These are phyloP conservation scores for Colletotrichum truncatum DNA, from an alignment of 2,329 filamentous ascomycete species.

Conservation along the genomic window DNA sequence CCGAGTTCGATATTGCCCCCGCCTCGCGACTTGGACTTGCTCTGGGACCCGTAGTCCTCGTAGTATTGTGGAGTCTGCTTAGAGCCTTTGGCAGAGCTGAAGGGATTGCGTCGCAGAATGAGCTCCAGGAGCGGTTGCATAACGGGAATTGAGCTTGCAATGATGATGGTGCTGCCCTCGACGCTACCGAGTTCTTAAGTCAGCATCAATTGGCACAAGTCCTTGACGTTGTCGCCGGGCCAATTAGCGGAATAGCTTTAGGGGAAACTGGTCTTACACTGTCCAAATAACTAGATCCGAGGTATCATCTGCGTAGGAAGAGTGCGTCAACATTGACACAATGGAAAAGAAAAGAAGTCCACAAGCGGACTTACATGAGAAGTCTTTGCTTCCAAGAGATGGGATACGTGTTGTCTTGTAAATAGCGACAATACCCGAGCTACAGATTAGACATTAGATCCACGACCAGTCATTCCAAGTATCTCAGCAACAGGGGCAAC, in stretches of 20 bases:
- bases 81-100: not conserved
- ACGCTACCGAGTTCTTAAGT: constrained; percentile 32
- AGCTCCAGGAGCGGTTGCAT: constrained; percentile 40
- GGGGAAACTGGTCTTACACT: constrained; percentile 39
- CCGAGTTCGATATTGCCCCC: not conserved
- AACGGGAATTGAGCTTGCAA: constrained; percentile 45
- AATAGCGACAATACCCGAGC: constrained; percentile 38
- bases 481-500: not conserved
- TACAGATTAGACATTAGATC: not conserved
- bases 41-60: not conserved
- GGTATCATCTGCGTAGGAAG: constrained; percentile 41
- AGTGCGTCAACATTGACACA: not conserved
- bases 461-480: not conserved
- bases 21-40: not conserved
- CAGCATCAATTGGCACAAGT: not conserved
- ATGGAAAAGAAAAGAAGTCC: not conserved
- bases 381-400: constrained; percentile 35
- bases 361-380: constrained; percentile 30
- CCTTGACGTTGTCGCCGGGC: not conserved
- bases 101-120: not conserved
- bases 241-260: not conserved
- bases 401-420: constrained; percentile 47
- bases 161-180: constrained; percentile 45
- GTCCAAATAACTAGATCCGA: constrained; percentile 56
- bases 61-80: not conserved